Conservation (phyloP, 352 stramenopile genomes). For the Phytophthora colocasiae region DNA sequence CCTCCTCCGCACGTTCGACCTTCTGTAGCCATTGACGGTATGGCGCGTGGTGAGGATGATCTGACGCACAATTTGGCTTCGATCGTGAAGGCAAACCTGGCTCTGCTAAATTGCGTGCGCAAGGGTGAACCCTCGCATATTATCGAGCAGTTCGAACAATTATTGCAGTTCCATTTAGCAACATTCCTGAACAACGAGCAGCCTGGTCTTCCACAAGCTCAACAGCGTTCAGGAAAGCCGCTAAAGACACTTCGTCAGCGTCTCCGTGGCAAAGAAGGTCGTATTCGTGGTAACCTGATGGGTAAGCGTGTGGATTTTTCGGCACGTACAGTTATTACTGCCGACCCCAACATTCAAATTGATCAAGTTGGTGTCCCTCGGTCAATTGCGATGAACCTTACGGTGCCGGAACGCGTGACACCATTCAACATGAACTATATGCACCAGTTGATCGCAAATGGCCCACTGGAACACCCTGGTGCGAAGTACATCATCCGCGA, state of each 20-base stretch:
- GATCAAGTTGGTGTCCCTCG: constrained; percentile 98
- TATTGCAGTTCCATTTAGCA: constrained; percentile 87
- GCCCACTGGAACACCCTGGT: constrained; percentile 96
- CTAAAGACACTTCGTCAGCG: constrained; percentile 98
- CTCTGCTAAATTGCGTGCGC: constrained; percentile 93
- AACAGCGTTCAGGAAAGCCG: constrained; percentile 96
- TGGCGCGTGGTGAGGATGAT: constrained; percentile 97
- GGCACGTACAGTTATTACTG: constrained; percentile 99
- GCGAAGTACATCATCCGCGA: constrained; percentile 99
- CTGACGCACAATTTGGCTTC: constrained; percentile 98
- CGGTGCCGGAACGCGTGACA: constrained; percentile 98
- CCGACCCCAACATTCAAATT: constrained; percentile 99
- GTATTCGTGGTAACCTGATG: constrained; percentile 99
- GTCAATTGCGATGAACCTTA: constrained; percentile 99
- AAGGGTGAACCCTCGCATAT: constrained; percentile 97
- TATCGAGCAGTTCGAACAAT: constrained; percentile 94
- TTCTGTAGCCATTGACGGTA: constrained; percentile 95
- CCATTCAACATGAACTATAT: constrained; percentile 98
- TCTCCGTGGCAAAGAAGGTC: constrained; percentile 97
- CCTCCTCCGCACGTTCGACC: constrained; percentile 98
- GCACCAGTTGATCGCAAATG: constrained; percentile 96
- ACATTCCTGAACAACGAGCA: constrained; percentile 99
- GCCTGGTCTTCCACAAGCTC: constrained; percentile 94
- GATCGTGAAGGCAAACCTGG: constrained; percentile 99
- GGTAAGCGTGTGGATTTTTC: constrained; percentile 99